phyloP scores from a whole-genome alignment of 352 stramenopile species.

The Labyrinthula sp. region DNA sequence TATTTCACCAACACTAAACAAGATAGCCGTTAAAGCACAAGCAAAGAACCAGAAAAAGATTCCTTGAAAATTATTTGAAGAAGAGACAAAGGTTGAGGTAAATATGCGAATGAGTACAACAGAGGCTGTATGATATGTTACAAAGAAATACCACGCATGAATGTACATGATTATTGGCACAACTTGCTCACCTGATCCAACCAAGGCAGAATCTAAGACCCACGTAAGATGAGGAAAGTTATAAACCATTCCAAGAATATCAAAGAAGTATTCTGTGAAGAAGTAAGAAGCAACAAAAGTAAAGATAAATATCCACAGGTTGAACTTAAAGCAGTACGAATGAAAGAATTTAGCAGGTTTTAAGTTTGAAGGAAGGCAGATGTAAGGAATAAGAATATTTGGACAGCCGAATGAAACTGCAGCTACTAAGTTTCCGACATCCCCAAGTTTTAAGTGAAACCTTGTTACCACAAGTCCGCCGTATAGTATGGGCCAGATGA shows the following conservation, averaged over 20 bases:
- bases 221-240: conserved; percentile 45
- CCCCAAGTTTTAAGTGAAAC: conserved; percentile 15
- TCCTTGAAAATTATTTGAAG: no score
- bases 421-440: conserved; percentile 18
- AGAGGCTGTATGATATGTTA: conserved; percentile 23
- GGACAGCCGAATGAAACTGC: conserved; percentile 17
- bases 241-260: conserved; percentile 54
- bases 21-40: neutral
- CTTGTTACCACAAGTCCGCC: conserved; percentile 2
- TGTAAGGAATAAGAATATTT: conserved; percentile 25
- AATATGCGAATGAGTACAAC: conserved; percentile 22
- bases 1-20: conserved; percentile 23
- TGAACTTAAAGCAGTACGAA: conserved; percentile 52
- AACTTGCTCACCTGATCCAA: conserved; percentile 3
- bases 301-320: conserved; percentile 57
- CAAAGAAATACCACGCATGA: conserved; percentile 27
- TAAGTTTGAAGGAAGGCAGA: no score
- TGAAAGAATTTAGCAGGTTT: conserved; percentile 33
- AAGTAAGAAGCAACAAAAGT: conserved; percentile 70
- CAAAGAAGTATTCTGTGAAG: conserved; percentile 66
- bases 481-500: conserved; percentile 23
- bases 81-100: neutral
- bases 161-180: conserved; percentile 29
- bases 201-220: conserved; percentile 15
- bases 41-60: no score